Conservation (phyloP, 1,284 basidiomycete genomes). For the Irpex sp. region DNA sequence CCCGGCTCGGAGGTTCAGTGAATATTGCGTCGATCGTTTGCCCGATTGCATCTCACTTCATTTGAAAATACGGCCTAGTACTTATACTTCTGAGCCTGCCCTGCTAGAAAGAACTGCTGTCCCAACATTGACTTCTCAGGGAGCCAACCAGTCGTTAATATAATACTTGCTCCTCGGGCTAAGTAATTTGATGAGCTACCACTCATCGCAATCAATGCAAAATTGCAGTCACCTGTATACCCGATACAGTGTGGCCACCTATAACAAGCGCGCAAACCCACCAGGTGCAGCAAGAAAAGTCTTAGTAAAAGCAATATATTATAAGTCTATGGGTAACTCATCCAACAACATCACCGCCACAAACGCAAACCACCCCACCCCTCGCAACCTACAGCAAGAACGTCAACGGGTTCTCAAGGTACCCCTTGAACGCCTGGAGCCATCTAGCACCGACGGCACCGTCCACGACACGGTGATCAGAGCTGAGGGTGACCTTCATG, state of each 20-base stretch:
- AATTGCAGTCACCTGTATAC: background rate
- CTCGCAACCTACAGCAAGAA: conserved; percentile 72
- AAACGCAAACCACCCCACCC: background rate
- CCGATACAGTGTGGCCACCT: background rate
- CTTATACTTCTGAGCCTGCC: too few species aligned
- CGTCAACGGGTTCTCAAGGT: conserved; percentile 94
- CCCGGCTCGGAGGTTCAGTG: too few species aligned
- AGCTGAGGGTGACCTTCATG: conserved; percentile 96
- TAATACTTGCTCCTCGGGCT: too few species aligned
- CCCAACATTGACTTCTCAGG: too few species aligned
- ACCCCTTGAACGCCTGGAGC: conserved; percentile 94
- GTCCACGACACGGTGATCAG: conserved; percentile 95
- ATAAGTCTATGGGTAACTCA: background rate
- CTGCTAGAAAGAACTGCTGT: too few species aligned
- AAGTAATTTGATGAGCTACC: too few species aligned
- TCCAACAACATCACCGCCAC: background rate
- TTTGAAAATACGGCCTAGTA: too few species aligned
- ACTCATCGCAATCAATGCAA: too few species aligned
- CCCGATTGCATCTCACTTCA: too few species aligned
- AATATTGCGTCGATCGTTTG: too few species aligned
- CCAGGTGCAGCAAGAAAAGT: background rate
- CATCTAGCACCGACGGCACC: conserved; percentile 90
- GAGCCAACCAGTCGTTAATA: too few species aligned
- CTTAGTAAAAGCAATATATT: background rate
- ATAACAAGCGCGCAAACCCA: background rate